phyloP scores from a whole-genome alignment of 2,329 filamentous ascomycete species.

The Pyricularia sp. region DNA sequence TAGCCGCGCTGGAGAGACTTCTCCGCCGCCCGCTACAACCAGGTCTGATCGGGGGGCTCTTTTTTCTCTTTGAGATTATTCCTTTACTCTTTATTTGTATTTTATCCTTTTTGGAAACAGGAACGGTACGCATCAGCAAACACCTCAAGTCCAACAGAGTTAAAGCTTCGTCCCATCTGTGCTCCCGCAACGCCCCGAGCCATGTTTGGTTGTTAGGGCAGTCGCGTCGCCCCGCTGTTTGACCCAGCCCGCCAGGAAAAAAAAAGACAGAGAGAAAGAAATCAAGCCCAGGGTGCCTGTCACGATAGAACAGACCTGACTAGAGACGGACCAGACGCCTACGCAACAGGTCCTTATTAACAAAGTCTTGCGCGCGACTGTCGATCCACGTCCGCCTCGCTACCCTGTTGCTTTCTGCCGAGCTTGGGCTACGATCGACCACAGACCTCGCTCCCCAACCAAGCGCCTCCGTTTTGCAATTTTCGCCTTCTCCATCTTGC shows the following conservation, averaged over 20 bases:
- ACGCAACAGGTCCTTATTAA: not conserved
- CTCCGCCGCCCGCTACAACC: not conserved
- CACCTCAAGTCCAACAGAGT: not conserved
- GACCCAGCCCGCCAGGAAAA: not conserved
- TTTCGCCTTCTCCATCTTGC: not conserved
- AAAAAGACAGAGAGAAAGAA: not conserved
- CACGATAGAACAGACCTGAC: not conserved
- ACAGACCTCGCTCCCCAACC: not conserved
- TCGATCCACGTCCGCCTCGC: not conserved
- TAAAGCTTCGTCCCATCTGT: not conserved
- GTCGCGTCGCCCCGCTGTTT: not conserved
- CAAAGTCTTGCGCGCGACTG: not conserved
- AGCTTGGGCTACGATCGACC: not conserved
- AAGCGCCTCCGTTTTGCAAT: not conserved
- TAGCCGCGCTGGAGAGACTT: not conserved
- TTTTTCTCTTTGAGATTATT: not conserved
- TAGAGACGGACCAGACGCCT: not conserved
- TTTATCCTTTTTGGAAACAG: not conserved
- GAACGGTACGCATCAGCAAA: not conserved
- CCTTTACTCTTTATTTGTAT: not conserved
- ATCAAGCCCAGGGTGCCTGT: not conserved
- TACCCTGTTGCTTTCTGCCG: not conserved
- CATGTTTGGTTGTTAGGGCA: not conserved
- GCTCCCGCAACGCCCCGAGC: not conserved
- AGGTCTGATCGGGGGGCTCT: not conserved